These are phyloP conservation scores for Penicillium sp. DNA, from an alignment of 2,329 filamentous ascomycete genomes.

Conservation along the genomic window DNA sequence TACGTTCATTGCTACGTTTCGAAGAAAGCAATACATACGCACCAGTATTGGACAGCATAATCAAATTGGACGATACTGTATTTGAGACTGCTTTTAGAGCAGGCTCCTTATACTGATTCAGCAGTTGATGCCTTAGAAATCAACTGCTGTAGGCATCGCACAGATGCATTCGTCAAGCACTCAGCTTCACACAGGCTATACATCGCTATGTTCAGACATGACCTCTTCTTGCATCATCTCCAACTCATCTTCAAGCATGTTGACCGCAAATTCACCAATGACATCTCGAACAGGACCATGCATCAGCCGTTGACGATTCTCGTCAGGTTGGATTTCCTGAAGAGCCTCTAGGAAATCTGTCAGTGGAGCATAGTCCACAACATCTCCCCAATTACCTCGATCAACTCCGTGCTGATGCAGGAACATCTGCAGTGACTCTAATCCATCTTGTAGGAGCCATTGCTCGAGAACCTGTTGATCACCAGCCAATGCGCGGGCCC, in stretches of 20 bases:
- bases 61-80: no score
- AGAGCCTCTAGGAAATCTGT: slow-evolving; percentile 36
- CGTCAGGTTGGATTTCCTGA: slow-evolving; percentile 23
- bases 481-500: slow-evolving; percentile 21
- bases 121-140: no score
- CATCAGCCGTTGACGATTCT: slow-evolving; percentile 26
- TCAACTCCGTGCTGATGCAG: slow-evolving; percentile 39
- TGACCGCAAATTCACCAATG: slow-evolving; percentile 35
- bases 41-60: no score
- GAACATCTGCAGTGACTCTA: slow-evolving; percentile 35
- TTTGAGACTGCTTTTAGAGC: no score
- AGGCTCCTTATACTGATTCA: no score
- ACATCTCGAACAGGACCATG: slow-evolving; percentile 30
- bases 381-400: slow-evolving; percentile 40
- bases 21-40: no score
- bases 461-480: slow-evolving; percentile 30
- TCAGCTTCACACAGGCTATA: not conserved
- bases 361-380: slow-evolving; percentile 33
- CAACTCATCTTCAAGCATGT: slow-evolving; percentile 37
- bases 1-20: no score
- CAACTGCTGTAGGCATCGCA: no score
- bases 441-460: slow-evolving; percentile 33
- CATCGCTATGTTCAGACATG: not conserved
- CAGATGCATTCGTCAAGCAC: not conserved
- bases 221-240: slow-evolving; percentile 30